These are phyloP conservation scores for Candida germanica DNA, from an alignment of 805 yeast species.

Conservation along the genomic window DNA sequence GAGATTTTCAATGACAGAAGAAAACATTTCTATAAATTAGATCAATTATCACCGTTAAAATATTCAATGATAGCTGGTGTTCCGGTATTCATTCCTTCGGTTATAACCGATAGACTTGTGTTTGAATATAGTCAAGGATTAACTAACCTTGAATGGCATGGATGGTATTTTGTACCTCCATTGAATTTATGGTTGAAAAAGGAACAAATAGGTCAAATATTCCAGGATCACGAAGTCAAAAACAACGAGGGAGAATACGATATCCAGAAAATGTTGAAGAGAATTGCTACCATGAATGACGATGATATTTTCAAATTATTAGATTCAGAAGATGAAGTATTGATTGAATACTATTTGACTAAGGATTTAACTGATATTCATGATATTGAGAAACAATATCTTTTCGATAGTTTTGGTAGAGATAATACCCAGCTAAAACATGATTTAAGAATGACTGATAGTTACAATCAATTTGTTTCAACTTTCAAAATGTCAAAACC, in stretches of 20 bases:
- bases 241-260: constrained; percentile 8
- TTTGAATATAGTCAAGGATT: constrained; percentile 20
- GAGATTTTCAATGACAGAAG: constrained; percentile 49
- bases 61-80: constrained; percentile 53
- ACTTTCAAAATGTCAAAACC: constrained; percentile 19
- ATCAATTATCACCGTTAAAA: constrained; percentile 50
- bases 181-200: constrained; percentile 17
- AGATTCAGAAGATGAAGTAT: constrained; percentile 14
- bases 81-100: constrained; percentile 19
- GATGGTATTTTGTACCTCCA: constrained; percentile 16
- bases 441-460: constrained; percentile 5
- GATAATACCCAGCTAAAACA: constrained; percentile 8
- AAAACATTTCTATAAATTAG: constrained; percentile 48
- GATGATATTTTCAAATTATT: constrained; percentile 16
- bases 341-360: constrained; percentile 20
- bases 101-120: constrained; percentile 14
- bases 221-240: constrained; percentile 11
- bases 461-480: constrained; percentile 15
- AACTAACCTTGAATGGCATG: constrained; percentile 14
- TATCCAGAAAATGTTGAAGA: constrained; percentile 4
- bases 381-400: constrained; percentile 15
- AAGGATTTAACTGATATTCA: constrained; percentile 19
- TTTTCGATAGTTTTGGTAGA: constrained; percentile 16
- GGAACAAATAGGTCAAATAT: constrained; percentile 10
- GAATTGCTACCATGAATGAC: constrained; percentile 13